phyloP scores from a whole-genome alignment of 108 stramenopile genomes.

The Cyclotella atomus region DNA sequence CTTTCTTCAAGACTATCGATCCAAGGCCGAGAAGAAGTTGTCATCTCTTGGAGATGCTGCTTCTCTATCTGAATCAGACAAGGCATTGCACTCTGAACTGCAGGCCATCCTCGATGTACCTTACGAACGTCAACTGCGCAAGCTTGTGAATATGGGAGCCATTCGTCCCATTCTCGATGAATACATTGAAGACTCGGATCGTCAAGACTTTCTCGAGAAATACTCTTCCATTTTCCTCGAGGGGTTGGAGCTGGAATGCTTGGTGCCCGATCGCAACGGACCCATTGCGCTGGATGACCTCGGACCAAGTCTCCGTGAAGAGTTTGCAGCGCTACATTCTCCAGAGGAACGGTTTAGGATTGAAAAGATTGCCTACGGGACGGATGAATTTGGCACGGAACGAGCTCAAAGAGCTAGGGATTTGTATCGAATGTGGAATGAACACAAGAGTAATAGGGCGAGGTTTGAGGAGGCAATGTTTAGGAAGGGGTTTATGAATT shows the following conservation, averaged over 20 bases:
- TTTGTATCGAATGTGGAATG: constrained; percentile 77
- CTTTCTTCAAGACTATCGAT: constrained; percentile 60
- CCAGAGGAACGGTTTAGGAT: constrained; percentile 63
- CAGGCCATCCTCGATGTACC: constrained; percentile 65
- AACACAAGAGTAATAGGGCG: constrained; percentile 78
- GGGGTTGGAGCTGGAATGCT: constrained; percentile 78
- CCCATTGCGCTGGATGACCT: constrained; percentile 70
- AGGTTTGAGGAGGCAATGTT: constrained; percentile 83
- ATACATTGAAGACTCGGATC: constrained; percentile 62
- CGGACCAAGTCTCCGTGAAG: constrained; percentile 36
- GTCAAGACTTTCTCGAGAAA: constrained; percentile 65
- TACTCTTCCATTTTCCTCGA: constrained; percentile 76
- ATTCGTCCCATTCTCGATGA: constrained; percentile 82
- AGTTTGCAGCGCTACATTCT: constrained; percentile 19
- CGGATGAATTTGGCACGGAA: constrained; percentile 63
- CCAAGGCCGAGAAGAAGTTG: constrained; percentile 30
- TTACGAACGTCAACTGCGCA: constrained; percentile 62
- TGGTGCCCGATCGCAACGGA: constrained; percentile 78
- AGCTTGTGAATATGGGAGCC: constrained; percentile 71
- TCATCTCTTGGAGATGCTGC: constrained; percentile 5
- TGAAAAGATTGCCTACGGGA: constrained; percentile 65
- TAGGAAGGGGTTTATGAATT: constrained; percentile 64
- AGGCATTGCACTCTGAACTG: constrained; percentile 19
- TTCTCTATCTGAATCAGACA: constrained; percentile 31
- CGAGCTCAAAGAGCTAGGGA: constrained; percentile 60